A percentile compares a stretch with the other conserved stretches of the same genome.
Evolutionary conservation across 306 rosid genomes (phyloP).

Genomic region (Cucumis cinereus): DNA sequence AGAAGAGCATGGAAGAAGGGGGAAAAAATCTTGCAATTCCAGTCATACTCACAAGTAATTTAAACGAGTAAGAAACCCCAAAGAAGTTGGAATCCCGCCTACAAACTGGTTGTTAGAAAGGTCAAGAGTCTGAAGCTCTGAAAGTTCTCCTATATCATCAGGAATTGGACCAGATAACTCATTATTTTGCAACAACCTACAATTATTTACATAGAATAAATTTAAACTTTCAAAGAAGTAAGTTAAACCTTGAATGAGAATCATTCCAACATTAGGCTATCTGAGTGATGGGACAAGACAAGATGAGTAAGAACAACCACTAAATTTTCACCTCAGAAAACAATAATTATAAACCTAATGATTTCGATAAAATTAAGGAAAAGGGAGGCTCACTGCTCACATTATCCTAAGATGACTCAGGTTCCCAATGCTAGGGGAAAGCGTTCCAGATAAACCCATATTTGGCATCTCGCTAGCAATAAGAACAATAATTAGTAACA

Average conservation of each 20-base stretch:
- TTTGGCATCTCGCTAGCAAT: conserved; percentile 73
- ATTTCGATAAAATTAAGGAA: conserved; percentile 4
- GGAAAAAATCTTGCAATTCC: conserved; percentile 3
- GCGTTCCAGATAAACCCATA: conserved; percentile 55
- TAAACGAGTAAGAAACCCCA: conserved; percentile 63
- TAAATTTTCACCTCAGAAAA: background rate
- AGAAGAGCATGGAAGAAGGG: background rate
- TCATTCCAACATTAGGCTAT: background rate
- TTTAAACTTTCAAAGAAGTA: background rate
- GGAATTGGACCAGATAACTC: conserved; percentile 73
- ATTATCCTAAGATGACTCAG: conserved; percentile 65
- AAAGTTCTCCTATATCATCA: conserved; percentile 57
- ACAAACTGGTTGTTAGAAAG: conserved; percentile 68
- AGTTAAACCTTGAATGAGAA: background rate
- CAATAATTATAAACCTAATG: conserved; percentile 6
- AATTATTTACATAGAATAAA: background rate
- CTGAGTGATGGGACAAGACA: background rate
- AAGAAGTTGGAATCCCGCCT: conserved; percentile 66
- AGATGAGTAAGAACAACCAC: background rate
- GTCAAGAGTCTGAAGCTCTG: conserved; percentile 75
- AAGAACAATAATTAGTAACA: background rate
- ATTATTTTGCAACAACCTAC: conserved; percentile 82
- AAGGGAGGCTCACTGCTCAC: conserved; percentile 32
- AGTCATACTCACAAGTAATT: conserved; percentile 84
- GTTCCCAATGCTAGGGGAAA: conserved; percentile 73